Base-by-base conservation (phyloP, 2,329 filamentous ascomycete genomes). In the Fusarium concolor region DNA sequence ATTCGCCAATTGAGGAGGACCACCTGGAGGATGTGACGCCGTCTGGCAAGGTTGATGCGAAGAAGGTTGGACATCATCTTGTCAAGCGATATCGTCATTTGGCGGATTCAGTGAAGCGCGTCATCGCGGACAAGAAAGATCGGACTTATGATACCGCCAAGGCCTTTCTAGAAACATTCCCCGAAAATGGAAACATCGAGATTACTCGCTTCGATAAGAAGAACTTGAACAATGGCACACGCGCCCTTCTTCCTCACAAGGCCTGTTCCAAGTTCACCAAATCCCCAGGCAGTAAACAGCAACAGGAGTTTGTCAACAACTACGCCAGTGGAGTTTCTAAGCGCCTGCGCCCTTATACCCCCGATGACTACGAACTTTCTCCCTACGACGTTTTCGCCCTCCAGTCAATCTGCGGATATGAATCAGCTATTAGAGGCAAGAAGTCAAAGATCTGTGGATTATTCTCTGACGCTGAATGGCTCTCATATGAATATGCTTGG, bases 401-500 rank as follows among this genome's bases (percentile, higher is more conserved):
- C 1, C 70, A 72, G 10, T 72, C 70, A 3, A 62, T 72, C 11
- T 72, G 70, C 14, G 70, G 70, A 17, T 72, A 72, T 11, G 70
- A 72, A 20, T 72, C 70, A 0, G 70, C 62, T 2, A 71, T 72
- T 24, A 37, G 22, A 10, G 70, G 70, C 33, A 47, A 62, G 18
- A 66, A 63, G 17, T 72, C 70, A 1, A 56, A 56, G 0, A 58
- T 72, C 2, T 72, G 70, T 4, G 53, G 37, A 22, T 5, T 72
- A 0, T 72, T 72, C 31, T 71, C 70, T 1, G 70, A 72, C 7
- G 54, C 70, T 0, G 70, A 72, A 35, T 72, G 70, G 70, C 46
- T 72, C 2, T 72, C 70, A 0, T 72, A 71, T 18, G 70, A 72
- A 28, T 72, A 72, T 18, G 70, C 70, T 3, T 72, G 70, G 70